A percentile compares a stretch with the other conserved stretches of the same genome.
These are phyloP conservation scores for Acidomyces sp. DNA, from an alignment of 495 filamentous ascomycete species.

Conservation along the genomic window DNA sequence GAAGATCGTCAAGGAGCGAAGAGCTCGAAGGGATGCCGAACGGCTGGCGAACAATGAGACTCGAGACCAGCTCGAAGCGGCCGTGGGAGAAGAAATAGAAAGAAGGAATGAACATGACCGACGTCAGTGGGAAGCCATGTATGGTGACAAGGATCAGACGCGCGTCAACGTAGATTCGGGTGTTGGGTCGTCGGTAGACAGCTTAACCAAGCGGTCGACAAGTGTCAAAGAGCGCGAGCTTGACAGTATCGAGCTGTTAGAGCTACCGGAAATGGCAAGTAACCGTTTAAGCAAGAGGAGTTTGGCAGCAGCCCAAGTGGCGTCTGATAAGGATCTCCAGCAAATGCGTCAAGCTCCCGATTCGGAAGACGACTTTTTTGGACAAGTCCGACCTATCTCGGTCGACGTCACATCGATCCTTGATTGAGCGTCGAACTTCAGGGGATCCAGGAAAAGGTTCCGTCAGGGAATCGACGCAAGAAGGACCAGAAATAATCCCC, in stretches of 20 bases:
- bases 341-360: too few species aligned
- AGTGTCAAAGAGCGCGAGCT: conserved; percentile 26
- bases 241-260: conserved; percentile 18
- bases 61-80: conserved; percentile 57
- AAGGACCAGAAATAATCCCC: conserved; percentile 33
- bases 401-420: background rate
- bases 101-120: conserved; percentile 53
- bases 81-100: conserved; percentile 53
- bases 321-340: too few species aligned
- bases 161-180: conserved; percentile 37
- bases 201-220: conserved; percentile 36
- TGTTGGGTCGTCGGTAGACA: conserved; percentile 38
- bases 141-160: conserved; percentile 39
- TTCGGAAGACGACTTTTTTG: too few species aligned
- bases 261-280: conserved; percentile 4
- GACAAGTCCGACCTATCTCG: background rate
- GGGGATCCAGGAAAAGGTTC: background rate
- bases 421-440: background rate
- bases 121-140: conserved; percentile 66
- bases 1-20: conserved; percentile 67
- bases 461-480: too few species aligned
- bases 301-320: background rate
- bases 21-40: conserved; percentile 46
- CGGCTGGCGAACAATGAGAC: conserved; percentile 42
- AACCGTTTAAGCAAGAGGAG: conserved; percentile 5